These are phyloP conservation scores for Lentinula boryana DNA, from an alignment of 768 basidiomycete species.

Conservation along the genomic window DNA sequence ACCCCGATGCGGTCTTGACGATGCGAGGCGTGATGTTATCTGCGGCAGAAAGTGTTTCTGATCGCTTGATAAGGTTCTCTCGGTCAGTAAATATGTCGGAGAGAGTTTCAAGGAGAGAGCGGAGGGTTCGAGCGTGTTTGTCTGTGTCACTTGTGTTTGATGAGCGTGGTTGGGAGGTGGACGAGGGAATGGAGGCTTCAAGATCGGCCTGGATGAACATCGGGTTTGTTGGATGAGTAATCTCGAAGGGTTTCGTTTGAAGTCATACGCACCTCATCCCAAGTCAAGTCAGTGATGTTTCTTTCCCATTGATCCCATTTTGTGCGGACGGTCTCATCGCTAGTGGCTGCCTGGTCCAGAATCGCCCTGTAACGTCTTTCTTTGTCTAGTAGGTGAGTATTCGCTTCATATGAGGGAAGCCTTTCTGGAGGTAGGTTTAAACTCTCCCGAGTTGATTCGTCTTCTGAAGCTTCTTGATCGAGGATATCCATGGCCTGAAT, in stretches of 20 bases:
- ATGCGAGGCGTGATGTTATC: conserved; percentile 76
- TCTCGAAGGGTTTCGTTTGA: background rate
- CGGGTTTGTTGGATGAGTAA: background rate
- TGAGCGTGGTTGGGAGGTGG: conserved; percentile 29
- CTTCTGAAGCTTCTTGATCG: conserved; percentile 86
- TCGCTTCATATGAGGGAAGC: conserved; percentile 73
- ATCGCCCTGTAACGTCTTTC: conserved; percentile 68
- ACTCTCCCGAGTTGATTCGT: conserved; percentile 61
- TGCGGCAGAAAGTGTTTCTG: conserved; percentile 48
- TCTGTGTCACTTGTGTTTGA: conserved; percentile 48
- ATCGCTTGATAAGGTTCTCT: conserved; percentile 57
- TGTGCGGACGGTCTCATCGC: conserved; percentile 68
- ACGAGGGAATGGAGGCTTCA: conserved; percentile 64
- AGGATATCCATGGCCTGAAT: conserved; percentile 80
- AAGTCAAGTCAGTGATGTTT: conserved; percentile 62
- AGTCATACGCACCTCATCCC: conserved; percentile 38
- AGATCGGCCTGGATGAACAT: conserved; percentile 45
- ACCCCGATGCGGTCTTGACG: conserved; percentile 54
- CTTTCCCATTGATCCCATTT: conserved; percentile 91
- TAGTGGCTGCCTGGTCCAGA: conserved; percentile 62
- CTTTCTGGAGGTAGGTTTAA: conserved; percentile 36
- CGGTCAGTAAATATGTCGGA: conserved; percentile 64
- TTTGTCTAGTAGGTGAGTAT: conserved; percentile 63
- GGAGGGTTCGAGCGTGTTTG: conserved; percentile 62
- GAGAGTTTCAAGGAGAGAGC: conserved; percentile 71